Conservation (phyloP, 106 monocot species). For the Acanthochlamys bracteata region DNA sequence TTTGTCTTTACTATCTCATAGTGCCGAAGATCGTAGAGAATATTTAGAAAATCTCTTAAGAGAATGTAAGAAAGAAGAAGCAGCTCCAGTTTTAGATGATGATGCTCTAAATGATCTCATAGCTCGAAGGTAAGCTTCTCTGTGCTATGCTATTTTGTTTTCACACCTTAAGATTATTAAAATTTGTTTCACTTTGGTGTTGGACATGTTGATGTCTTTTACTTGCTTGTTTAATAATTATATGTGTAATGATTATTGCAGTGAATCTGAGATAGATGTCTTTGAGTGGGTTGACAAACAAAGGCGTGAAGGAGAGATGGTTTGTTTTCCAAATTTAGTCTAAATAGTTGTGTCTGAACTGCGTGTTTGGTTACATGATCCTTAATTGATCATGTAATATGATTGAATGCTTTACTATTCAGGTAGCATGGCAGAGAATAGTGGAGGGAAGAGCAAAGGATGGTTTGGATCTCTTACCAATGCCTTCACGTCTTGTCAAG, state of each 20-base stretch:
- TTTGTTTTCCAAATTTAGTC: slow-evolving; percentile 14
- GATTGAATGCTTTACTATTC: slow-evolving; percentile 9
- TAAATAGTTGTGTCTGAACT: background rate
- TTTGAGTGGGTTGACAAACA: slow-evolving; percentile 89
- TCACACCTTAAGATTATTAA: background rate
- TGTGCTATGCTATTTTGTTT: background rate
- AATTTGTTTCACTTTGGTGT: background rate
- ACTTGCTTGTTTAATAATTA: background rate
- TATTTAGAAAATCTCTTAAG: slow-evolving; percentile 95
- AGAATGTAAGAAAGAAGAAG: slow-evolving; percentile 98
- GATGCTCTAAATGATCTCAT: slow-evolving; percentile 94
- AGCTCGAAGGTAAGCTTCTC: slow-evolving; percentile 66
- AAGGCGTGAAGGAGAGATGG: slow-evolving; percentile 87
- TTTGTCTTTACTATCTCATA: slow-evolving; percentile 17
- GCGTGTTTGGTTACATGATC: background rate
- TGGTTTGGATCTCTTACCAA: slow-evolving; percentile 15
- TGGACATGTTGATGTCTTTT: too few species aligned
- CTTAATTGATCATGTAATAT: background rate
- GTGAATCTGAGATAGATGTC: slow-evolving; percentile 92
- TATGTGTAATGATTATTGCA: slow-evolving; percentile 18
- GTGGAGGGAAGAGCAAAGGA: slow-evolving; percentile 33
- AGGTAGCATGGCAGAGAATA: slow-evolving; percentile 72
- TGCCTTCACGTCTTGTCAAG: slow-evolving; percentile 92
- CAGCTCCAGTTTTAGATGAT: slow-evolving; percentile 88
- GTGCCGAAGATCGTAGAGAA: slow-evolving; percentile 99